phyloP scores from a whole-genome alignment of 2,329 filamentous ascomycete genomes.

The Penicillium sp. region DNA sequence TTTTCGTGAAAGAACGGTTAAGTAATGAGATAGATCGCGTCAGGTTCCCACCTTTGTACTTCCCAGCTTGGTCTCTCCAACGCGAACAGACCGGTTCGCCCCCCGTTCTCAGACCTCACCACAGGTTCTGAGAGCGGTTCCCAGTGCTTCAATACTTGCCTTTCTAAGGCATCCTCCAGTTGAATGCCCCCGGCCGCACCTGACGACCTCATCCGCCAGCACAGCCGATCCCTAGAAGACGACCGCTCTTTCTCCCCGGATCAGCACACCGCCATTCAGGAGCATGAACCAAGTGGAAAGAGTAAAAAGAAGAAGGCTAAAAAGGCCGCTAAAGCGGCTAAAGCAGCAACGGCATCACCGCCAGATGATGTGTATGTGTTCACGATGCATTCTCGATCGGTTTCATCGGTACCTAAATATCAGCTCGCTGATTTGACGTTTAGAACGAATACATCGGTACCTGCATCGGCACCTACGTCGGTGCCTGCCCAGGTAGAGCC shows the following conservation, averaged over 20 bases:
- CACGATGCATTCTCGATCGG: neutral
- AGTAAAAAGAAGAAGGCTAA: slow-evolving; percentile 43
- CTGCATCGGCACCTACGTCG: slow-evolving; percentile 16
- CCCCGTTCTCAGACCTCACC: slow-evolving; percentile 36
- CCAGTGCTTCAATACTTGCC: slow-evolving; percentile 18
- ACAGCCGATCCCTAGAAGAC: slow-evolving; percentile 36
- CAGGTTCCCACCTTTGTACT: slow-evolving; percentile 11
- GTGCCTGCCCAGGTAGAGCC: slow-evolving; percentile 29
- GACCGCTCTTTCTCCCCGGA: slow-evolving; percentile 29
- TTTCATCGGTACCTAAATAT: neutral
- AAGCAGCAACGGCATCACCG: slow-evolving; percentile 30
- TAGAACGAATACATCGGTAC: neutral
- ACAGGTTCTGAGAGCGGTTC: slow-evolving; percentile 34
- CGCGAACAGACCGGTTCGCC: neutral
- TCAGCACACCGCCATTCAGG: slow-evolving; percentile 25
- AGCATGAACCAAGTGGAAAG: slow-evolving; percentile 36
- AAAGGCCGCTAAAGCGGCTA: slow-evolving; percentile 37
- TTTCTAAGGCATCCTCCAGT: slow-evolving; percentile 34
- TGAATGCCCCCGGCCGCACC: slow-evolving; percentile 45
- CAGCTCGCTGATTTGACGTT: neutral
- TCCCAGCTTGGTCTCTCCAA: neutral
- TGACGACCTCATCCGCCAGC: slow-evolving; percentile 39
- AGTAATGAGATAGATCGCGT: slow-evolving; percentile 3
- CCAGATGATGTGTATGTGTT: slow-evolving; percentile 38
- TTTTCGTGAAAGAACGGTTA: neutral